Conservation (phyloP, 108 stramenopile species). For the Discostella pseudostelligera region DNA sequence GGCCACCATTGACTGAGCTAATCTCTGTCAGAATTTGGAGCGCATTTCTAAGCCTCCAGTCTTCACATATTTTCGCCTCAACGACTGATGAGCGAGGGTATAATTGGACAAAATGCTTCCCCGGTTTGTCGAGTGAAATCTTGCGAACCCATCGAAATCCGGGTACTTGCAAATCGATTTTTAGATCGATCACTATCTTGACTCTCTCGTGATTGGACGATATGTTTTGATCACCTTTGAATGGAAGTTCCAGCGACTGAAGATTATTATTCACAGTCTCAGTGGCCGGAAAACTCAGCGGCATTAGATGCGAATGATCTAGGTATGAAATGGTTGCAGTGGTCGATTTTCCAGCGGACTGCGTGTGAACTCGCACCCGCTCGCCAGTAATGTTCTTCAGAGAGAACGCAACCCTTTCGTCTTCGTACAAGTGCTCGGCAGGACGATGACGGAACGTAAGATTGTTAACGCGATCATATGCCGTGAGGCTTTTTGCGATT, state of each 20-base stretch:
- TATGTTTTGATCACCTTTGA: conserved; percentile 59
- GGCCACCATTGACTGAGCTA: conserved; percentile 82
- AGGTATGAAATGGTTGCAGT: conserved; percentile 67
- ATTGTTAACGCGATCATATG: conserved; percentile 19
- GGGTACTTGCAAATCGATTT: conserved; percentile 85
- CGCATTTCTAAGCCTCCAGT: conserved; percentile 84
- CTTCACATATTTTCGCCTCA: conserved; percentile 51
- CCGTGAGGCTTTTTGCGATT: background rate
- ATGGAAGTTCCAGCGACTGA: conserved; percentile 80
- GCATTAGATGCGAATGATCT: conserved; percentile 66
- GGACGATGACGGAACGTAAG: conserved; percentile 61
- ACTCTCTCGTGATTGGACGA: conserved; percentile 5
- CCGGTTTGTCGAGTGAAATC: conserved; percentile 82
- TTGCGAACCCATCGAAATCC: conserved; percentile 88
- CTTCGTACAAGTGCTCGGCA: conserved; percentile 49
- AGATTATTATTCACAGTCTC: conserved; percentile 82
- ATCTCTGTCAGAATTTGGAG: conserved; percentile 87
- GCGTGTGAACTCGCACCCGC: conserved; percentile 78
- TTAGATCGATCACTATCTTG: conserved; percentile 43
- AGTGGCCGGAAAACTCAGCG: conserved; percentile 82
- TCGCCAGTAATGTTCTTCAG: conserved; percentile 89
- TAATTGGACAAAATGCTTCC: conserved; percentile 72
- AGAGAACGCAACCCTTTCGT: conserved; percentile 88
- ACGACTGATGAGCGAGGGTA: conserved; percentile 61
- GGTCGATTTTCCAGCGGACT: conserved; percentile 20